Evolutionary conservation across 179 eudicot genomes (phyloP).

Genomic region (Vitellaria paradoxa): DNA sequence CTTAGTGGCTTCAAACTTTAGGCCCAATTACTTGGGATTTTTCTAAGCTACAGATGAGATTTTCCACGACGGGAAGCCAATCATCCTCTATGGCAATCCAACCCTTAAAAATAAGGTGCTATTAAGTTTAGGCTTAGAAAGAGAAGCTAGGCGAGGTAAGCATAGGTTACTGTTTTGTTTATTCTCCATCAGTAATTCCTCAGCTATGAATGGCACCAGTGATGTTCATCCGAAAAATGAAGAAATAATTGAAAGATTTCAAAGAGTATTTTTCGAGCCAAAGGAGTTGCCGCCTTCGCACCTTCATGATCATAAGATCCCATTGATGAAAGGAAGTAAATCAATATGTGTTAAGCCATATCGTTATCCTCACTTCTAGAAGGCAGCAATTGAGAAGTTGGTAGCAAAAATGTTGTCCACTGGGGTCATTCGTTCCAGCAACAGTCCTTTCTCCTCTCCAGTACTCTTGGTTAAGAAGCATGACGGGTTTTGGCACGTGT

Average conservation of each 20-base stretch:
- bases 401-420: not conserved
- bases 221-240: not conserved
- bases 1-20: not conserved
- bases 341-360: not conserved
- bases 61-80: too few species aligned
- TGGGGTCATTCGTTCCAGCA: not conserved
- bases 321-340: not conserved
- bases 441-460: not conserved
- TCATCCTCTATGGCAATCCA: not conserved
- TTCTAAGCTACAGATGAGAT: not conserved
- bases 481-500: not conserved
- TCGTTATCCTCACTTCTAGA: not conserved
- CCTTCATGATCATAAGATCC: not conserved
- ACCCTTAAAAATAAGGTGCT: too few species aligned
- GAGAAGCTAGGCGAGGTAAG: not conserved
- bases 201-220: not conserved
- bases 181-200: not conserved
- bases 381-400: not conserved
- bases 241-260: not conserved
- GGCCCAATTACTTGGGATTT: not conserved
- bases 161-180: not conserved
- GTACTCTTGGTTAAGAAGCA: not conserved
- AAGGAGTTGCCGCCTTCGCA: not conserved
- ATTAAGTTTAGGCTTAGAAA: not conserved
- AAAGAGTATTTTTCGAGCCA: not conserved